Percentiles rank a stretch among this genome's conserved stretches.
These are phyloP conservation scores for Candida xiaguanensis DNA, from an alignment of 805 yeast species.

Conservation along the genomic window DNA sequence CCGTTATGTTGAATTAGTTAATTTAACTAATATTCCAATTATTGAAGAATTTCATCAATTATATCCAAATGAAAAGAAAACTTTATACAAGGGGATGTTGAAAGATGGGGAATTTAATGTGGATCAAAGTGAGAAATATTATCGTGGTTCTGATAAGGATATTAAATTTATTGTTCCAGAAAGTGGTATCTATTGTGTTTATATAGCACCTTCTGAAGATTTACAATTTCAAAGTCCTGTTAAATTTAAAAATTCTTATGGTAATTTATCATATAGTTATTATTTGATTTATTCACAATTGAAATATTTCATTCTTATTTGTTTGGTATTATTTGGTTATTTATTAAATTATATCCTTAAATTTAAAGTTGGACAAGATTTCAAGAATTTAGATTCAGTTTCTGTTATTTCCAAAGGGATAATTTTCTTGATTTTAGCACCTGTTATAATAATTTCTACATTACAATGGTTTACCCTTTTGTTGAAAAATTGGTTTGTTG, in stretches of 20 bases:
- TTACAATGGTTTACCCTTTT: conserved; percentile 5
- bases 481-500: conserved; percentile 13
- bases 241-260: conserved; percentile 19
- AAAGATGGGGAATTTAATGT: conserved; percentile 14
- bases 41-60: conserved; percentile 12
- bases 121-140: conserved; percentile 6
- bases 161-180: conserved; percentile 14
- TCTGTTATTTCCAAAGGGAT: conserved; percentile 26
- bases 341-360: conserved; percentile 23
- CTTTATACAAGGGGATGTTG: conserved; percentile 8
- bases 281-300: conserved; percentile 16
- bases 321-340: conserved; percentile 15
- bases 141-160: conserved; percentile 11
- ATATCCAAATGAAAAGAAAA: conserved; percentile 8
- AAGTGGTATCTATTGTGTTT: conserved; percentile 30
- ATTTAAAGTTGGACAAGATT: conserved; percentile 23
- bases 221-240: conserved; percentile 15
- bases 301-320: conserved; percentile 14
- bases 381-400: conserved; percentile 22
- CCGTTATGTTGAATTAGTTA: conserved; percentile 19
- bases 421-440: conserved; percentile 23
- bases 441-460: conserved; percentile 12
- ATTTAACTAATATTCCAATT: conserved; percentile 18
- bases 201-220: conserved; percentile 21
- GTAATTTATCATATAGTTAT: conserved; percentile 18